Conservation (phyloP, 192 early-diverging fungal genomes). For the Linnemannia exigua region DNA sequence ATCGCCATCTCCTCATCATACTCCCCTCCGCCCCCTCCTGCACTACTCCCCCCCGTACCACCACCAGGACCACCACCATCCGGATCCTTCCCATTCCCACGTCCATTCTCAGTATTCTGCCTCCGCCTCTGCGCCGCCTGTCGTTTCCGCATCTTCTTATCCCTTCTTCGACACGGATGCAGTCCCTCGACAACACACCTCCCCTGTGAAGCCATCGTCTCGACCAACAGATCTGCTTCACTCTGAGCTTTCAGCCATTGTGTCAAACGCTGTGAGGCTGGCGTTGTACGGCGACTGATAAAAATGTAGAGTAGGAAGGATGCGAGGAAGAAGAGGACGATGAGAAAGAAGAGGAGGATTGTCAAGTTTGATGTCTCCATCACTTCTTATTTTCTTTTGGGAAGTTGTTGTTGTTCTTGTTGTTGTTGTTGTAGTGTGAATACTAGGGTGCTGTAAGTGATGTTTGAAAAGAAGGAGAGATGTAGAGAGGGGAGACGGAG, state of each 20-base stretch:
- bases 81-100: conserved; percentile 14
- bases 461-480: too few species aligned
- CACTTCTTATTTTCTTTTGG: too few species aligned
- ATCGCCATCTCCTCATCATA: conserved; percentile 14
- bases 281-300: conserved; percentile 63
- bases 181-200: conserved; percentile 62
- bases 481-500: too few species aligned
- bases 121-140: conserved; percentile 6
- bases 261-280: conserved; percentile 65
- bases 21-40: conserved; percentile 31
- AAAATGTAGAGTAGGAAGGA: conserved; percentile 67
- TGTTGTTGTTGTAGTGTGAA: not conserved
- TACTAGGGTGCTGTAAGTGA: not conserved
- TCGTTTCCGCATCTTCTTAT: conserved; percentile 50
- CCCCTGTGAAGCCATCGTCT: conserved; percentile 67
- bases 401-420: too few species aligned
- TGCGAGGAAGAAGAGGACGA: conserved; percentile 61
- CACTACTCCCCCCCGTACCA: not conserved
- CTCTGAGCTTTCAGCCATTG: conserved; percentile 70
- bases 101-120: conserved; percentile 38
- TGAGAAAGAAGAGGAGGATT: conserved; percentile 61
- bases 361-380: conserved; percentile 45
- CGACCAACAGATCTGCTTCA: conserved; percentile 70
- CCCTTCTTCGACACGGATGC: conserved; percentile 62
- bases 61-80: not conserved